These are phyloP conservation scores for Suhomyces panamericanus DNA, from an alignment of 1,139 yeast species.

Conservation along the genomic window DNA sequence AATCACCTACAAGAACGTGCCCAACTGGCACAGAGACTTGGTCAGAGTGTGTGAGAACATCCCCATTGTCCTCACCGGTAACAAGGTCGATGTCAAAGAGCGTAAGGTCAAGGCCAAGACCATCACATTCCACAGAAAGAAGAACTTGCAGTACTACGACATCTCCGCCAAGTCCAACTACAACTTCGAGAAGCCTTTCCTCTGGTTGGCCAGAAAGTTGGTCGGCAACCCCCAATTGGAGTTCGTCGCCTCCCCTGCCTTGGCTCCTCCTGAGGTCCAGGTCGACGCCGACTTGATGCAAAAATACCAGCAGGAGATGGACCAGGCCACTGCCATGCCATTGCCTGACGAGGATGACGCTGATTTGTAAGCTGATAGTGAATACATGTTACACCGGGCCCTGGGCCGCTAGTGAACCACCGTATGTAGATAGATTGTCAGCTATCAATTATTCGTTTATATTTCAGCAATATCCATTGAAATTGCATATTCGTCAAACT, in stretches of 20 bases:
- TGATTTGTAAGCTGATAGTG: slow-evolving; percentile 63
- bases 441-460: no score
- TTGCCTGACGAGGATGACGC: slow-evolving; percentile 99
- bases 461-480: no score
- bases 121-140: slow-evolving; percentile 99
- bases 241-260: slow-evolving; percentile 98
- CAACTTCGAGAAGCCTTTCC: slow-evolving; percentile 99
- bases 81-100: slow-evolving; percentile 99
- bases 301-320: slow-evolving; percentile 99
- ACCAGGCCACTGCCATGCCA: slow-evolving; percentile 98
- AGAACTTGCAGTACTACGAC: slow-evolving; percentile 98
- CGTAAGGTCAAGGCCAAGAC: slow-evolving; percentile 99
- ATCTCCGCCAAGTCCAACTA: slow-evolving; percentile 99
- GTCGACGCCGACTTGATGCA: slow-evolving; percentile 96
- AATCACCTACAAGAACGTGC: slow-evolving; percentile 99
- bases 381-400: slow-evolving; percentile 6
- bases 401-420: slow-evolving; percentile 1
- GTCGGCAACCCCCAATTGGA: slow-evolving; percentile 98
- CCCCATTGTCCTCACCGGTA: slow-evolving; percentile 98
- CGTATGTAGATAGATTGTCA: no score
- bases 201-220: slow-evolving; percentile 99
- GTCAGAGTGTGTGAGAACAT: slow-evolving; percentile 99
- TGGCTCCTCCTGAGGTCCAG: slow-evolving; percentile 99
- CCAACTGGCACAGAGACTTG: slow-evolving; percentile 99
- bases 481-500: no score